Evolutionary conservation across 352 stramenopile species (phyloP), one percentile per base, ranked within the genome.

Genomic region (Pythium myriotylum): DNA sequence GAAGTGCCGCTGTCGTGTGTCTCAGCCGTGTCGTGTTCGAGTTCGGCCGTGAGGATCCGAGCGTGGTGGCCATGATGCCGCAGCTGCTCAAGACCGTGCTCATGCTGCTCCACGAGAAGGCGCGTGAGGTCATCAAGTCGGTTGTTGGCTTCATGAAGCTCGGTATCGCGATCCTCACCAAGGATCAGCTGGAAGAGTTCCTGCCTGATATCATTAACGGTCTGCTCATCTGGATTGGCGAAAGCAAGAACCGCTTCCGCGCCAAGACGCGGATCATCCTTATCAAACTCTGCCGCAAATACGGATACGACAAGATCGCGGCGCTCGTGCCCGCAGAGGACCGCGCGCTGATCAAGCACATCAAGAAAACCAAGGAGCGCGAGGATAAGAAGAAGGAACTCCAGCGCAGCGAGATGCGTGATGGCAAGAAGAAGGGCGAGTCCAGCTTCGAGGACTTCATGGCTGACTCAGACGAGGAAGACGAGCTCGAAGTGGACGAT

Each of bases 131-230:
- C 51, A 98, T 97, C 47, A 98, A 98, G 76, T 96, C 88, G 58
- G 91, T 98, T 16, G 91, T 99, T 43, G 89, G 93, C 41, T 99
- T 98, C 72, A 93, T 99, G 66, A 96, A 97, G 70, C 88, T 99
- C 24, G 81, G 89, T 37, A 96, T 99, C 70, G 91, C 91, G 41
- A 92, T 96, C 26, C 83, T 97, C 43, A 76, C 79, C 23, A 81
- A 86, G 56, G 89, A 98, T 14, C 71, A 96, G 57, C 76, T 99
- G 20, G 80, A 95, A 41, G 77, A 82, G 45, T 89, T 98, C 43
- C 58, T 98, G 32, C 89, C 93, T 6, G 88, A 97, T 37, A 91
- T 98, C 45, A 90, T 98, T 29, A 88, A 95, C 56, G 89, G 90
- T 14, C 61, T 98, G 32, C 74, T 98, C 39, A 89, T 96, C 46